Base-by-base conservation (phyloP, 345 rosid genomes). In the Hibiscus mutabilis region DNA sequence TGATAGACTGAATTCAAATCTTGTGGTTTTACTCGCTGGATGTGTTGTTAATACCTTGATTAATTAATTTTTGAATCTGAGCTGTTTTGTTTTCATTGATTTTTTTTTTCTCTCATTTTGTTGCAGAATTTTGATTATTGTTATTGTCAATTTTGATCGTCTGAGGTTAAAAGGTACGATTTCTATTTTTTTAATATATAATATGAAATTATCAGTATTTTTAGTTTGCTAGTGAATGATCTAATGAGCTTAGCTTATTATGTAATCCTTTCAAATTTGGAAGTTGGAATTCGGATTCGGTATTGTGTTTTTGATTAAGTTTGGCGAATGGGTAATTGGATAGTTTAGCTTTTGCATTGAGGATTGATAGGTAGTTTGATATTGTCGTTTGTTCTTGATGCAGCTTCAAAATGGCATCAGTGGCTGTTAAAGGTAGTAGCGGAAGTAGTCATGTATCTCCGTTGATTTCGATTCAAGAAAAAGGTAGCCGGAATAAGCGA, bases 401-500 rank as follows among this genome's bases (percentile, higher is more conserved):
- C 85, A 86, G 88, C 76, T 80, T 58, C 11, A 72, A 80, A 73
- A 89, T 87, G 95, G 84, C 90, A 25, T 86, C 92, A 12, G 69
- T 87, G 85, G 84, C 83, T 61, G 84, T 86, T 68, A 84, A 86
- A 73, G 82, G 83, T 62, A 74, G 42, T 62, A 82, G 81, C 71
- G 73, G 81, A 75, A 52, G 79, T 57, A 74, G 74, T 76, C 86
- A 78, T 72, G 69, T 80, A 65, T 77, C 85, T 5, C 80, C 86
- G 24, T 78, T 87, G 74, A 77, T 79, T 49, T 75, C 87, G 6
- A 81, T 85, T 10, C 97, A 88, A 83, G 97, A 86, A 66, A 91
- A 91, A 65, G 98, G 90, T 52, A 91, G 91, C 55, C 78, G 92
- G 75, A 93, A 93, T 77, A 93, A 93, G 87, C 85, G 98, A 52